A percentile compares a stretch with the other conserved stretches of the same genome.
Evolutionary conservation across 2,329 filamentous ascomycete genomes (phyloP).

Genomic region (Cercospora nicotianae): DNA sequence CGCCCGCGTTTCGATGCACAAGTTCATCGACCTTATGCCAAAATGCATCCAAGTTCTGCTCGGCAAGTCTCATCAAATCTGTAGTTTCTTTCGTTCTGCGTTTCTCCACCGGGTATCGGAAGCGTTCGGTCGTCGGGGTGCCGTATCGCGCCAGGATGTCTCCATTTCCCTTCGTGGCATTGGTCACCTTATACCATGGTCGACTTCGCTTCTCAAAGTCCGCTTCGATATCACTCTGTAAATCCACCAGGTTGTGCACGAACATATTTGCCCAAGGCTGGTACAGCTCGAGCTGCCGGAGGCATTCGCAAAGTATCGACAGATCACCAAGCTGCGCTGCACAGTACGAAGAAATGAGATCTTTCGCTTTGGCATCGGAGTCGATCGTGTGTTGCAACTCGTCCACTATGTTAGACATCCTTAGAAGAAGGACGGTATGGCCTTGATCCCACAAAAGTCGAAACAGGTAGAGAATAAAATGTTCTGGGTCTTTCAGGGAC

Average conservation of each 20-base stretch:
- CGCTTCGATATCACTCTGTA: constrained; percentile 31
- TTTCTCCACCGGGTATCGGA: constrained; percentile 14
- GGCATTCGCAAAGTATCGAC: constrained; percentile 48
- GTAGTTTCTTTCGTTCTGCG: constrained; percentile 19
- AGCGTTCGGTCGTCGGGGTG: constrained; percentile 1
- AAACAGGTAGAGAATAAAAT: too few relatives aligned
- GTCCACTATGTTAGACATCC: constrained; percentile 46
- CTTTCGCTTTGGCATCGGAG: constrained; percentile 14
- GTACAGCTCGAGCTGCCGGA: constrained; percentile 49
- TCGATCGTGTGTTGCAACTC: constrained; percentile 50
- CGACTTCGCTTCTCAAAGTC: neutral
- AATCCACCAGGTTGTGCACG: constrained; percentile 34
- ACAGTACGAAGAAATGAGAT: constrained; percentile 13
- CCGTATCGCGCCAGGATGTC: constrained; percentile 8
- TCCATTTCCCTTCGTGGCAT: constrained; percentile 7
- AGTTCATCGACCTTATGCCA: constrained; percentile 20
- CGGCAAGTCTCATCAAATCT: constrained; percentile 14
- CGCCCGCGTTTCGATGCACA: constrained; percentile 7
- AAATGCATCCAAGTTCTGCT: constrained; percentile 15
- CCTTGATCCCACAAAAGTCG: too few relatives aligned
- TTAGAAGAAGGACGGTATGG: neutral
- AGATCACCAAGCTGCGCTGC: constrained; percentile 46
- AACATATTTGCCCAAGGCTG: constrained; percentile 53
- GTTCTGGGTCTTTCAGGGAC: neutral
- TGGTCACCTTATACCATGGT: neutral